phyloP scores from a whole-genome alignment of 805 yeast genomes.

The Torulaspora indica region DNA sequence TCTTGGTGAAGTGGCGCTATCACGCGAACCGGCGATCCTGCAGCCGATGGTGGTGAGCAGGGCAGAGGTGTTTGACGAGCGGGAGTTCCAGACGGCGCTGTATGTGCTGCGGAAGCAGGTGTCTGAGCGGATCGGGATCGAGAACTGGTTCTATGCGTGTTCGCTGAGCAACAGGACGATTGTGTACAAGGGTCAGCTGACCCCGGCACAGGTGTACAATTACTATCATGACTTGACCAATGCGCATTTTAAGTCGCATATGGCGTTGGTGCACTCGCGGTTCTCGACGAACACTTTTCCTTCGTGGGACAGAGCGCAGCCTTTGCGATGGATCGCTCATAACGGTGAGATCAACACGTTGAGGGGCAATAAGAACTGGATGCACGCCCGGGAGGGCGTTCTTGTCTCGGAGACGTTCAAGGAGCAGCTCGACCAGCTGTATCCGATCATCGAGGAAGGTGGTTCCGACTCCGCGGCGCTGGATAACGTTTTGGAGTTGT shows the following conservation, averaged over 20 bases:
- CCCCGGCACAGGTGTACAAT: constrained; percentile 92
- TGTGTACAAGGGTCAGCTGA: constrained; percentile 96
- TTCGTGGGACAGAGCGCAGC: constrained; percentile 99
- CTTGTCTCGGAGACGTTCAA: constrained; percentile 85
- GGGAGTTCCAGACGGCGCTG: constrained; percentile 73
- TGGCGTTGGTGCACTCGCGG: constrained; percentile 94
- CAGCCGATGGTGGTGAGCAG: constrained; percentile 87
- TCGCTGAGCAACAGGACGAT: constrained; percentile 84
- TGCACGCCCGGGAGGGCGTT: constrained; percentile 97
- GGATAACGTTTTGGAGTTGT: constrained; percentile 88
- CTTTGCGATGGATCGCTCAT: constrained; percentile 94
- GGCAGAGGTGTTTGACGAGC: constrained; percentile 41
- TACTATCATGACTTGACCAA: constrained; percentile 90
- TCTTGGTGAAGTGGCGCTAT: constrained; percentile 88
- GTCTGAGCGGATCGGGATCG: constrained; percentile 84
- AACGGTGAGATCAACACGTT: constrained; percentile 97
- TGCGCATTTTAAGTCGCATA: constrained; percentile 89
- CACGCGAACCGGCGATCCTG: constrained; percentile 84
- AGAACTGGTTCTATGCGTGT: constrained; percentile 97
- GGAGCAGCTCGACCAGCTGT: constrained; percentile 83
- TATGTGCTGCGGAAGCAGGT: constrained; percentile 85
- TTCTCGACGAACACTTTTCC: constrained; percentile 98
- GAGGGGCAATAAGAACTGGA: constrained; percentile 98
- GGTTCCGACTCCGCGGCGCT: constrained; percentile 98
- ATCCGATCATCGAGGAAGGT: constrained; percentile 96